A percentile compares a stretch with the other conserved stretches of the same genome.
Conservation (phyloP, 2,329 filamentous ascomycete species). For the Macrophomina phaseolina region DNA sequence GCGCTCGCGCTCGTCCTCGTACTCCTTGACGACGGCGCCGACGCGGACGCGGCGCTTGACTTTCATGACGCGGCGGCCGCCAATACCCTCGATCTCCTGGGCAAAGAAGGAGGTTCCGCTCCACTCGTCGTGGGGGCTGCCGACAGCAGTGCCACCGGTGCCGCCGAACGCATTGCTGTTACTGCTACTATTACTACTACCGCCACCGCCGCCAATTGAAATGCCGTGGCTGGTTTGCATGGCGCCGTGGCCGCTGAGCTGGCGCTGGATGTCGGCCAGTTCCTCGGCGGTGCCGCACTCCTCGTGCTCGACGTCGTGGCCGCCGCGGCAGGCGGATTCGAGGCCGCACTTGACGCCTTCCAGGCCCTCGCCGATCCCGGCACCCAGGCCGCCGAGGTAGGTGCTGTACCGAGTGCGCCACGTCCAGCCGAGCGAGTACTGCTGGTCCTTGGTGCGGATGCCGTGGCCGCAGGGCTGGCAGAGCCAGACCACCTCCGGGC, state of each 20-base stretch:
- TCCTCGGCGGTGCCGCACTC: slow-evolving; percentile 63
- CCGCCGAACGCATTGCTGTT: neutral
- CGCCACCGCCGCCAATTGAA: neutral
- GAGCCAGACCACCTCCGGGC: slow-evolving; percentile 73
- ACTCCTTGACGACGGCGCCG: slow-evolving; percentile 84
- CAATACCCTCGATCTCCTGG: slow-evolving; percentile 91
- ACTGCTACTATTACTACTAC: neutral
- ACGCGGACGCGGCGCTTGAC: slow-evolving; percentile 81
- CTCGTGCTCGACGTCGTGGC: slow-evolving; percentile 79
- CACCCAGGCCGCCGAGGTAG: slow-evolving; percentile 80
- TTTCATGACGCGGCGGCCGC: slow-evolving; percentile 86
- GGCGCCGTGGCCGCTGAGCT: neutral
- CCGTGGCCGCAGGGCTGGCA: slow-evolving; percentile 82
- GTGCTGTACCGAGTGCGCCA: slow-evolving; percentile 85
- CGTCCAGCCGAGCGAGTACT: slow-evolving; percentile 75
- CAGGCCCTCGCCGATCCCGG: slow-evolving; percentile 85
- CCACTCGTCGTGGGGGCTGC: slow-evolving; percentile 44
- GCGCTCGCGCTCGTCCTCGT: slow-evolving; percentile 63
- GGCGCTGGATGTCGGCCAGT: slow-evolving; percentile 1
- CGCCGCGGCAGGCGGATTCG: slow-evolving; percentile 76
- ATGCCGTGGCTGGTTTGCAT: neutral
- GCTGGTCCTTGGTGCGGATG: slow-evolving; percentile 65
- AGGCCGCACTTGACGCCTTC: slow-evolving; percentile 88
- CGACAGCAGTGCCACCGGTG: slow-evolving; percentile 41
- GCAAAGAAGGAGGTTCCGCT: slow-evolving; percentile 74